A percentile compares a stretch with the other conserved stretches of the same genome.
phyloP scores from a whole-genome alignment of 257 asterid genomes.

The Rhazya stricta region DNA sequence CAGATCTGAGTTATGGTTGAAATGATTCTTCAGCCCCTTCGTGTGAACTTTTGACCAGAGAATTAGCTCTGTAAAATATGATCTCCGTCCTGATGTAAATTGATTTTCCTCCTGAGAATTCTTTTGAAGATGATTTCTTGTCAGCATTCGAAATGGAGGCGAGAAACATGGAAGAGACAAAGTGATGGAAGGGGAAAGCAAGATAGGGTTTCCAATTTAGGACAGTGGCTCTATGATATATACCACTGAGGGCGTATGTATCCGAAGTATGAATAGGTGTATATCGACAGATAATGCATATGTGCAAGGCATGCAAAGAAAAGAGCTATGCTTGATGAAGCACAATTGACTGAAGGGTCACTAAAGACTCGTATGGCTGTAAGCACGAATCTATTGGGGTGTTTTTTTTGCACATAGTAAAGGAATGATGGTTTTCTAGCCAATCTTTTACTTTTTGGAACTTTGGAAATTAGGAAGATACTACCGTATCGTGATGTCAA shows the following conservation, averaged over 20 bases:
- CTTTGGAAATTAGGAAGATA: not conserved
- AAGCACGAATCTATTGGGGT: not conserved
- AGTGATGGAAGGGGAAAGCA: not conserved
- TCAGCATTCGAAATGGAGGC: not conserved
- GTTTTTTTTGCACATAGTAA: not conserved
- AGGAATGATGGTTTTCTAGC: not conserved
- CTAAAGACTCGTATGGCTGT: not conserved
- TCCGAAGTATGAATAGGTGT: not conserved
- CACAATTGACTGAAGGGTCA: not conserved
- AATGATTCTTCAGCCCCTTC: not conserved
- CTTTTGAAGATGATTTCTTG: not conserved
- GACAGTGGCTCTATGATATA: not conserved
- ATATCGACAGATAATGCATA: not conserved
- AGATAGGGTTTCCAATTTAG: not conserved
- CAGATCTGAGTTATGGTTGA: not conserved
- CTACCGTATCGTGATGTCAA: not conserved
- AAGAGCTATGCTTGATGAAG: not conserved
- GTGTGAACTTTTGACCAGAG: not conserved
- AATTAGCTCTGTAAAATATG: not conserved
- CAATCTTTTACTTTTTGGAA: not conserved
- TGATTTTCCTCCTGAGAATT: not conserved
- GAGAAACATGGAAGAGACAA: not conserved
- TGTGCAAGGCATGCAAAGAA: slow-evolving; percentile 5
- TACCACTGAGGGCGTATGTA: not conserved
- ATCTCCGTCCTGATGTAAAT: not conserved